phyloP scores from a whole-genome alignment of 176 grass and related monocot genomes.

The Raddia distichophylla region DNA sequence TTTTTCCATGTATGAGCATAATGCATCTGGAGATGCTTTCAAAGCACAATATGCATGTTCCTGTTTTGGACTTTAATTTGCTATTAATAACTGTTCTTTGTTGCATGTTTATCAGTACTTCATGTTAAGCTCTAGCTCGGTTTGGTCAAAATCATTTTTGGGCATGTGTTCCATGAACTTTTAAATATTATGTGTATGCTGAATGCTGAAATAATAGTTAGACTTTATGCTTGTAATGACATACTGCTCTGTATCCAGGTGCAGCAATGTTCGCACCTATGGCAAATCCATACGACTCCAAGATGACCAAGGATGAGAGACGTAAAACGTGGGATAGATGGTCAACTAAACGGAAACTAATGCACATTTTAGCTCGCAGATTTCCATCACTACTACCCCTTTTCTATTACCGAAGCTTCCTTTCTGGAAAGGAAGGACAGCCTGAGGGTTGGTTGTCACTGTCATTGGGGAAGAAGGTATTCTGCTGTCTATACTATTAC shows the following conservation, averaged over 20 bases:
- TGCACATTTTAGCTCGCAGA: constrained; percentile 89
- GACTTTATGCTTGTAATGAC: constrained; percentile 6
- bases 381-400: constrained; percentile 80
- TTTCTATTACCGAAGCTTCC: constrained; percentile 81
- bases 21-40: background rate
- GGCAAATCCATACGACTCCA: constrained; percentile 87
- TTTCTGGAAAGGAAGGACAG: constrained; percentile 76
- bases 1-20: background rate
- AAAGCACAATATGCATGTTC: constrained; percentile 5
- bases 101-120: constrained; percentile 17
- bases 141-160: background rate
- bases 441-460: constrained; percentile 83
- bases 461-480: constrained; percentile 83
- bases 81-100: background rate
- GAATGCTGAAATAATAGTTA: background rate
- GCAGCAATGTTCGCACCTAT: constrained; percentile 94
- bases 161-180: background rate
- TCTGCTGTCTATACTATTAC: constrained; percentile 1
- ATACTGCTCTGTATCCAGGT: constrained; percentile 52
- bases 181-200: background rate
- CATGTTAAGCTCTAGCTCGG: constrained; percentile 19
- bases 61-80: constrained; percentile 4
- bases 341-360: constrained; percentile 78
- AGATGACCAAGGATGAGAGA: constrained; percentile 89
- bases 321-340: constrained; percentile 84